Percentiles rank a stretch among this genome's conserved stretches.
Conservation (phyloP, 78 protist genomes). For the Dictyostelium purpureum region DNA sequence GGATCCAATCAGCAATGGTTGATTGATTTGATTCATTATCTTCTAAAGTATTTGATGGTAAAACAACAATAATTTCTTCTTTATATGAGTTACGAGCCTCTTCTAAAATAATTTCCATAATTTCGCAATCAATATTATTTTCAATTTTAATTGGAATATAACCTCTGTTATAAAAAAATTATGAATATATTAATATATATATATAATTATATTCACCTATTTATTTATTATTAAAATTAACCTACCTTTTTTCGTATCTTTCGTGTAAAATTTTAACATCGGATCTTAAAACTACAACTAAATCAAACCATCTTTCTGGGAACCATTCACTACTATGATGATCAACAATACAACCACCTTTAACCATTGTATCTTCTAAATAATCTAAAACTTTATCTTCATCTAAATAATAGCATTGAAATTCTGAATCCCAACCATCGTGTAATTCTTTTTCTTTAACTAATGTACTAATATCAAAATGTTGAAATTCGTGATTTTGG, state of each 20-base stretch:
- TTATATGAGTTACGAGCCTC: constrained; percentile 90
- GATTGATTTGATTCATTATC: constrained; percentile 61
- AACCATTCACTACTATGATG: constrained; percentile 91
- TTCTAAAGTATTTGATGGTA: constrained; percentile 39
- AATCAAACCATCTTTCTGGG: constrained; percentile 96
- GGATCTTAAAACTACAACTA: constrained; percentile 91
- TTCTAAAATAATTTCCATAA: constrained; percentile 89
- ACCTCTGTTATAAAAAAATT: constrained; percentile 14
- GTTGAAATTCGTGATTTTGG: constrained; percentile 17
- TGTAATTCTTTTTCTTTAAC: constrained; percentile 83
- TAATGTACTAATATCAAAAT: constrained; percentile 81
- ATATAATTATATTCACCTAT: not conserved
- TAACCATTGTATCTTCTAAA: constrained; percentile 42
- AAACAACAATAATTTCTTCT: constrained; percentile 27
- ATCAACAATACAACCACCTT: constrained; percentile 92
- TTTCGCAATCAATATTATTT: constrained; percentile 93
- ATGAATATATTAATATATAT: not conserved
- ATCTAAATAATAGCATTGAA: constrained; percentile 82
- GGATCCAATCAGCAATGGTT: constrained; percentile 42
- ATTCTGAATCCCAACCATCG: constrained; percentile 91
- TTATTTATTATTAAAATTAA: not conserved
- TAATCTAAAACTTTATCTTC: constrained; percentile 91
- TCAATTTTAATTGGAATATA: constrained; percentile 83
- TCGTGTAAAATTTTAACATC: constrained; percentile 78
- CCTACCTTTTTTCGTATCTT: constrained; percentile 73